phyloP scores from a whole-genome alignment of 768 basidiomycete species.

The Fomitopsis serialis region DNA sequence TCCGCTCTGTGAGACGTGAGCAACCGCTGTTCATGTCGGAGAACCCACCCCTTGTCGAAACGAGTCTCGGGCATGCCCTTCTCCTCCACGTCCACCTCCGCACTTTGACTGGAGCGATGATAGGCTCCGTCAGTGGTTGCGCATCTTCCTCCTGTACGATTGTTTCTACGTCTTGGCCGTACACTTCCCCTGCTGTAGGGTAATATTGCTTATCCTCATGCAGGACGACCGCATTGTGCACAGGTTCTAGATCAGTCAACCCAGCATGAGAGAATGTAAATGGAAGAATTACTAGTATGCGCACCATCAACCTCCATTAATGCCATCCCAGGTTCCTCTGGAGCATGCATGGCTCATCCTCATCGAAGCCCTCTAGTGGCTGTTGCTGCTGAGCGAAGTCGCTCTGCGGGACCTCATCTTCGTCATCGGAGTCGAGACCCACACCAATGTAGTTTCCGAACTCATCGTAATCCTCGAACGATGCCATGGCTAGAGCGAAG shows the following conservation, averaged over 20 bases:
- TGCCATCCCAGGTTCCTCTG: slow-evolving; percentile 46
- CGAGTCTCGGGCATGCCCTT: slow-evolving; percentile 94
- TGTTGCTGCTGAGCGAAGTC: slow-evolving; percentile 36
- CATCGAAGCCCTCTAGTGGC: slow-evolving; percentile 76
- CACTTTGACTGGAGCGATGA: slow-evolving; percentile 91
- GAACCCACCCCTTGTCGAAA: slow-evolving; percentile 94
- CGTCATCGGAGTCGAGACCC: slow-evolving; percentile 88
- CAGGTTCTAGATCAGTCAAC: slow-evolving; percentile 71
- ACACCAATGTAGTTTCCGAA: slow-evolving; percentile 98
- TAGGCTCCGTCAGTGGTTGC: slow-evolving; percentile 91
- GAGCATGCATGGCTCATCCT: slow-evolving; percentile 51
- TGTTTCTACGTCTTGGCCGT: slow-evolving; percentile 92
- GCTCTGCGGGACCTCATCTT: slow-evolving; percentile 47
- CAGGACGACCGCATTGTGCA: slow-evolving; percentile 78
- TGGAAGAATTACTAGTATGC: slow-evolving; percentile 11
- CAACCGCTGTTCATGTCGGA: neutral
- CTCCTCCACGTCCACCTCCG: slow-evolving; percentile 94
- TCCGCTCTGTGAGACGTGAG: neutral
- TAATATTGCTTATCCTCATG: slow-evolving; percentile 99
- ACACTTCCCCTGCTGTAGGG: slow-evolving; percentile 85
- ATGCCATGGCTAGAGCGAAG: slow-evolving; percentile 36
- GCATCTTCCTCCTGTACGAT: slow-evolving; percentile 98
- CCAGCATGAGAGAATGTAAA: neutral
- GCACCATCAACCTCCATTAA: slow-evolving; percentile 85
- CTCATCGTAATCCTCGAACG: slow-evolving; percentile 80